phyloP scores from a whole-genome alignment of 1,139 yeast species.

The Candida glucosophila region DNA sequence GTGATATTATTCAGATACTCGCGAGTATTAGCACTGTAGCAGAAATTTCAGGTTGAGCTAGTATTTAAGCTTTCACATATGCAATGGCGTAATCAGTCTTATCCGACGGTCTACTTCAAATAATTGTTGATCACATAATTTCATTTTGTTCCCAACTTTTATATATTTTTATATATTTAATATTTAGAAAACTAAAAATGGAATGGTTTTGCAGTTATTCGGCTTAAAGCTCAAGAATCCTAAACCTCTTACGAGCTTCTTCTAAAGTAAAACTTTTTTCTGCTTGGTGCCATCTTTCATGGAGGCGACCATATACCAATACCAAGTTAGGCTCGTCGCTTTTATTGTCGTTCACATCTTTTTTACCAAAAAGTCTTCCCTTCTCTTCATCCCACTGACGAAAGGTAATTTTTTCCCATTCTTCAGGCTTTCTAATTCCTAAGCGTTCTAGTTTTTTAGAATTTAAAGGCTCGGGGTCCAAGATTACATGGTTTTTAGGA shows the following conservation, averaged over 20 bases:
- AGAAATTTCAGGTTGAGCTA: too few relatives aligned
- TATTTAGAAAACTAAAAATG: too few relatives aligned
- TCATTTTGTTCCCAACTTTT: too few relatives aligned
- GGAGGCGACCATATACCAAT: conserved; percentile 26
- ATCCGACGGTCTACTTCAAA: too few relatives aligned
- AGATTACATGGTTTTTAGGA: conserved; percentile 17
- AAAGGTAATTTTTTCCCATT: conserved; percentile 28
- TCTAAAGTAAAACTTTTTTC: conserved; percentile 10
- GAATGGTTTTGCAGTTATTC: too few relatives aligned
- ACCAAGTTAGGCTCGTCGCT: conserved; percentile 33
- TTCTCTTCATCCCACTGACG: conserved; percentile 32
- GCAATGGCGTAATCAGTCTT: too few relatives aligned
- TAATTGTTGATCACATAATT: too few relatives aligned
- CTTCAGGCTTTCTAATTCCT: conserved; percentile 22
- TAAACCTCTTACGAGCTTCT: conserved; percentile 11
- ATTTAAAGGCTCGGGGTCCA: conserved; percentile 32
- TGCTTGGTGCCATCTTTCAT: conserved; percentile 35
- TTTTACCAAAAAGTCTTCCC: conserved; percentile 31
- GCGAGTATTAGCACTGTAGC: too few relatives aligned
- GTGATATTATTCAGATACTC: too few relatives aligned
- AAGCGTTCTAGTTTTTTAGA: conserved; percentile 27
- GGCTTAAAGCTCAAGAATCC: conserved; percentile 7
- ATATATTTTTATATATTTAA: too few relatives aligned
- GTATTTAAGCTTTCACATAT: too few relatives aligned
- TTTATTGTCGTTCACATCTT: conserved; percentile 14